phyloP scores from a whole-genome alignment of 2,329 filamentous ascomycete genomes.

The Penicillium sp. region DNA sequence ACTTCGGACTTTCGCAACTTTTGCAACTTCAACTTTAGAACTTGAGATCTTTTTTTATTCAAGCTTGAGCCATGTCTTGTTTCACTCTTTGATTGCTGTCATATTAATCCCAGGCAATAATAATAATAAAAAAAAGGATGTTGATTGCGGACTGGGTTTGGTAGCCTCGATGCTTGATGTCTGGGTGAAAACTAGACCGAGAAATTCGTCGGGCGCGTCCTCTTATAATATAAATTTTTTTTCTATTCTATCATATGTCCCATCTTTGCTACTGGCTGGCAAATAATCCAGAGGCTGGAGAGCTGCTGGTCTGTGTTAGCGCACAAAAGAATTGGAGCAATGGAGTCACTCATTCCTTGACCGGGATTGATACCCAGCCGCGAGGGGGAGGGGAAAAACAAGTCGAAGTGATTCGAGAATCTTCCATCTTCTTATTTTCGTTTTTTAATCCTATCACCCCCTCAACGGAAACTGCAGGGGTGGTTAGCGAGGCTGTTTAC shows the following conservation, averaged over 20 bases:
- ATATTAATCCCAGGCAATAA: neutral
- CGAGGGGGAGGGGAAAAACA: constrained; percentile 1
- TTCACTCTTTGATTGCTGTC: neutral
- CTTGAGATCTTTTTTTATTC: neutral
- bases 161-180: neutral
- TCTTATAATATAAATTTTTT: constrained; percentile 17
- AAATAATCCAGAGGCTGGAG: constrained; percentile 35
- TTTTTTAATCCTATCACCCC: neutral
- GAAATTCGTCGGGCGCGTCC: constrained; percentile 7
- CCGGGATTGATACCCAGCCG: constrained; percentile 12
- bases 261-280: constrained; percentile 21
- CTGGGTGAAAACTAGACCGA: constrained; percentile 9
- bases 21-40: neutral
- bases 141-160: neutral
- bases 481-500: constrained; percentile 6
- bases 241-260: constrained; percentile 7
- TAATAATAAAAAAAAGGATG: neutral
- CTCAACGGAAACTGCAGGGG: constrained; percentile 8
- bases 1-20: neutral
- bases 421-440: constrained; percentile 12
- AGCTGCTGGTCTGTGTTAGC: constrained; percentile 33
- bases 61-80: neutral
- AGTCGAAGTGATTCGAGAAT: constrained; percentile 19
- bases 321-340: constrained; percentile 29
- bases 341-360: constrained; percentile 29